Base-by-base conservation (phyloP, 2,329 filamentous ascomycete species). In the Aspergillus neotritici region DNA sequence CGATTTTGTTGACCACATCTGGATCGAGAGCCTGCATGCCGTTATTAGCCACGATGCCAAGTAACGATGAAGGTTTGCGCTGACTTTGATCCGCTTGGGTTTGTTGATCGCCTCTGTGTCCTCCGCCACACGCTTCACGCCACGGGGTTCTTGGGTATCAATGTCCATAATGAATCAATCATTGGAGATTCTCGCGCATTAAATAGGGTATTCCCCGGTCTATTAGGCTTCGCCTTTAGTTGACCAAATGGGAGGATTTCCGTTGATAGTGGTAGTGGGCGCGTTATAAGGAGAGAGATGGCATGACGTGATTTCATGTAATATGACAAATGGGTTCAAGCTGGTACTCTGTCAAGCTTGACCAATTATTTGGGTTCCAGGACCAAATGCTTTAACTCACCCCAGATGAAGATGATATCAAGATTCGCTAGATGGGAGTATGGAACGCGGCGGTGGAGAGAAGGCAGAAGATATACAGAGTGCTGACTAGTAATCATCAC, bases 1-100 rank as follows among this genome's bases (percentile, higher is more conserved):
- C 93, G 54, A 98, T 98, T 66, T 97, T 98, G 74, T 97, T 98
- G 53, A 98, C 86, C 15, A 98, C 93, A 70, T 93, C 85, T 50
- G 86, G 83, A 58, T 94, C 87, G 17, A 98, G 78, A 11, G 91
- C 86, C 83, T 94, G 67, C 37, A 13, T n/a, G 31, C 21, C 15
- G 30, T 39, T 11, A 37, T 58, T 34, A 56, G 52, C 50, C 14
- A 41, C 31, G 17, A 41, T 16, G 12, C 29, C 36, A 50, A 29
- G 33, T 16, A 34, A 13, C 4, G 13, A 37, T 32, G 25, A 33
- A 25, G 38, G 10, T 28, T 12, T 12, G 10, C 6, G 44, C 44
- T 49, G 31, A 65, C 64, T 50, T 57, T 63, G 55, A 79, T 79
- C 25, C 73, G 73, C 55, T 73, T 72, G 12, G 76, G 74, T 37